phyloP scores from a whole-genome alignment of 1,284 basidiomycete genomes.

The Melampsora americana region DNA sequence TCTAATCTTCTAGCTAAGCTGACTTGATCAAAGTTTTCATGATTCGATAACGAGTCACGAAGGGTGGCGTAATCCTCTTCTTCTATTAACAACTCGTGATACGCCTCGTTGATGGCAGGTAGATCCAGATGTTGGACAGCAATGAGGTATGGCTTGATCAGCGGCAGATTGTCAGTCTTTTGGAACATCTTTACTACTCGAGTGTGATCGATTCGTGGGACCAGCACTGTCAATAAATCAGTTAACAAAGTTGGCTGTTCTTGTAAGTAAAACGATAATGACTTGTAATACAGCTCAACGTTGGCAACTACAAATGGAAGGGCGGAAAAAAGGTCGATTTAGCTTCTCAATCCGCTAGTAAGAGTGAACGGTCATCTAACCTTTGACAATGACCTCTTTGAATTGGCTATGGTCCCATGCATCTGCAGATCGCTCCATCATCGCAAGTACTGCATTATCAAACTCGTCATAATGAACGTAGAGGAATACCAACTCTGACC shows the following conservation, averaged over 20 bases:
- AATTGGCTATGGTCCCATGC: conserved; percentile 99
- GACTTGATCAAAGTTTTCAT: conserved; percentile 95
- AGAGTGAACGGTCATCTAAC: not conserved
- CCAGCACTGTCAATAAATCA: conserved; percentile 86
- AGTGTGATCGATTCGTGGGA: conserved; percentile 86
- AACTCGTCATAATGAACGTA: conserved; percentile 95
- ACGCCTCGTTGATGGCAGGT: conserved; percentile 94
- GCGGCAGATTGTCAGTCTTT: conserved; percentile 79
- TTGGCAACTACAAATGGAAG: conserved; percentile 70
- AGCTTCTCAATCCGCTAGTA: not conserved
- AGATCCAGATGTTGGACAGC: conserved; percentile 87
- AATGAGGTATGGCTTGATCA: conserved; percentile 92
- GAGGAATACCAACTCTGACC: conserved; percentile 96
- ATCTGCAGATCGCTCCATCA: conserved; percentile 95
- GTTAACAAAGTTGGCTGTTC: conserved; percentile 90
- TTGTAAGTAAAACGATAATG: conserved; percentile 81
- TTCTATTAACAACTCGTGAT: conserved; percentile 93
- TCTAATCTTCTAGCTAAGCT: conserved; percentile 80
- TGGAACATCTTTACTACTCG: conserved; percentile 92
- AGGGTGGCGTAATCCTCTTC: conserved; percentile 98
- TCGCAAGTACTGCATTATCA: conserved; percentile 93
- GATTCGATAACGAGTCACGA: conserved; percentile 91
- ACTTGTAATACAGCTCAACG: conserved; percentile 63
- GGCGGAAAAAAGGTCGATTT: not conserved
- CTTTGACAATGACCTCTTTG: conserved; percentile 86